These are phyloP conservation scores for Histomonas meleagridis DNA, from an alignment of 208 protist species.

Conservation along the genomic window DNA sequence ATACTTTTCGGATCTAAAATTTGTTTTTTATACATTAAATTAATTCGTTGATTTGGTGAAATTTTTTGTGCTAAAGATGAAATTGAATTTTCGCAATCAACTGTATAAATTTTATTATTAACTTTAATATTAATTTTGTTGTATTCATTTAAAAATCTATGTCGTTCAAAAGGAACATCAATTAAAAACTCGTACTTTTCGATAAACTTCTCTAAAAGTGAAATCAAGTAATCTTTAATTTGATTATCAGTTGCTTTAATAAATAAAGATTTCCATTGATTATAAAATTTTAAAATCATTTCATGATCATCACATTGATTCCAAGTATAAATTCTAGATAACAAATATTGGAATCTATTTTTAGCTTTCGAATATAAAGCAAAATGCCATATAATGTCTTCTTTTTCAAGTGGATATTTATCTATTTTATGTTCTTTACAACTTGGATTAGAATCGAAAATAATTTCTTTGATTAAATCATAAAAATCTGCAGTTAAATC, in stretches of 20 bases:
- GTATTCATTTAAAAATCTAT: not conserved
- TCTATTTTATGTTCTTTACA: too few relatives aligned
- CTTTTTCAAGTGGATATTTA: not conserved
- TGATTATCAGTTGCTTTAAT: not conserved
- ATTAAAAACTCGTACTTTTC: not conserved
- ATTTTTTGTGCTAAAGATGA: not conserved
- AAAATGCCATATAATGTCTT: not conserved
- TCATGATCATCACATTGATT: not conserved
- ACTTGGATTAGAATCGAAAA: too few relatives aligned
- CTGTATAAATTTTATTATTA: not conserved
- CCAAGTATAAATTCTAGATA: not conserved
- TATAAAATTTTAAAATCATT: not conserved
- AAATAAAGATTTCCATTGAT: not conserved
- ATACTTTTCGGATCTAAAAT: not conserved
- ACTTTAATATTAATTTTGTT: not conserved
- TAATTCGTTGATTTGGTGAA: not conserved
- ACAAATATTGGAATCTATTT: not conserved
- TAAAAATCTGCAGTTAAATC: too few relatives aligned
- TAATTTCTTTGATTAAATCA: too few relatives aligned
- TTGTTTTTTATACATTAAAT: not conserved
- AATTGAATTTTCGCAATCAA: not conserved
- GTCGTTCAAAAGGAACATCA: not conserved
- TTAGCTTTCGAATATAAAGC: not conserved
- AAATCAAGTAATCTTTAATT: not conserved
- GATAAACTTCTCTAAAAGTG: not conserved